Evolutionary conservation across 2,329 filamentous ascomycete genomes (phyloP).

Genomic region (Hypoxylon sp.): DNA sequence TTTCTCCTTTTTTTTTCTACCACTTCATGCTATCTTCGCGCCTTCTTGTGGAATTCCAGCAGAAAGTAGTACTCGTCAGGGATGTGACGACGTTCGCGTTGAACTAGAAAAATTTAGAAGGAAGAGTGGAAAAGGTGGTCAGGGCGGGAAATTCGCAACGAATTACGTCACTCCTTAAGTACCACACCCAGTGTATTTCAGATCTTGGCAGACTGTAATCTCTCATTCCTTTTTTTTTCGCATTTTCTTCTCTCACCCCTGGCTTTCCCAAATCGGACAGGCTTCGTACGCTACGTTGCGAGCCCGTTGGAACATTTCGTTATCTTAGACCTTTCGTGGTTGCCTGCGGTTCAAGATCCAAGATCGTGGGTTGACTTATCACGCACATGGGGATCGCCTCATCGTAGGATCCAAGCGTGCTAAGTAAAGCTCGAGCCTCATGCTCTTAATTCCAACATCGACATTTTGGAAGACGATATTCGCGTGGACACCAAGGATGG

Average conservation of each 20-base stretch:
- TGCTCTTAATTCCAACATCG: slow-evolving; percentile 12
- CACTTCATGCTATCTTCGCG: slow-evolving; percentile 14
- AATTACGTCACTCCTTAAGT: slow-evolving; percentile 53
- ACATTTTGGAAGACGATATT: slow-evolving; percentile 16
- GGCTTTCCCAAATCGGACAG: slow-evolving; percentile 19
- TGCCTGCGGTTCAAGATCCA: slow-evolving; percentile 32
- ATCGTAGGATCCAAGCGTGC: slow-evolving; percentile 10
- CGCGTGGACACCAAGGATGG: slow-evolving; percentile 10
- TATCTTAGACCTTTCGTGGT: slow-evolving; percentile 30
- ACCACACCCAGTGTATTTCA: slow-evolving; percentile 47
- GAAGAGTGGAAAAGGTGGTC: slow-evolving; percentile 40
- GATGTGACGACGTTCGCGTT: slow-evolving; percentile 21
- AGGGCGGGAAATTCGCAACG: slow-evolving; percentile 46
- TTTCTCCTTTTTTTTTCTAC: slow-evolving; percentile 1
- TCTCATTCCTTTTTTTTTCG: slow-evolving; percentile 13
- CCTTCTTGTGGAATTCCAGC: slow-evolving; percentile 38
- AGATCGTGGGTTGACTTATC: slow-evolving; percentile 41
- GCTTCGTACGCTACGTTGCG: slow-evolving; percentile 14
- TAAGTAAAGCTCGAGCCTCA: slow-evolving; percentile 20
- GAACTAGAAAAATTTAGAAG: slow-evolving; percentile 41
- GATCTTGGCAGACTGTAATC: slow-evolving; percentile 41
- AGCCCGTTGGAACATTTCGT: slow-evolving; percentile 21
- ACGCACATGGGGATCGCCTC: slow-evolving; percentile 40
- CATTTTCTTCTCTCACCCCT: slow-evolving; percentile 6
- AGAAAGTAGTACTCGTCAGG: slow-evolving; percentile 9